A percentile compares a stretch with the other conserved stretches of the same genome.
phyloP scores from a whole-genome alignment of 805 yeast genomes.

The Barnettozyma botsteinii region DNA sequence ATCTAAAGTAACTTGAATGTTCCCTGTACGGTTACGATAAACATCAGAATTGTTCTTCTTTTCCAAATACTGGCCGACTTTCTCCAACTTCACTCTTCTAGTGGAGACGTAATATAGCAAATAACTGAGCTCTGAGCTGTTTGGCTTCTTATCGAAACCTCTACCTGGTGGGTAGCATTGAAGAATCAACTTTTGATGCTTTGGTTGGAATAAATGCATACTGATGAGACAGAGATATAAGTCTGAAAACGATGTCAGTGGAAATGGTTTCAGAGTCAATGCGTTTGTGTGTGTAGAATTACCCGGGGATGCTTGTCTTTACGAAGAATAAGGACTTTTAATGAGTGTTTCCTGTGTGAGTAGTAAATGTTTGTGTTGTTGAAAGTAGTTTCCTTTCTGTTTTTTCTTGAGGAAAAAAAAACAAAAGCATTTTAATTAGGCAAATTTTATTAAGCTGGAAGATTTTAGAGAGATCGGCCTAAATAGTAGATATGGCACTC shows the following conservation, averaged over 20 bases:
- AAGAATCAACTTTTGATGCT: conserved; percentile 83
- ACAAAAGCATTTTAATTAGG: no score
- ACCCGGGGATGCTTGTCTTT: no score
- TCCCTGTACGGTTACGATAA: conserved; percentile 61
- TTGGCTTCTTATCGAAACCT: conserved; percentile 82
- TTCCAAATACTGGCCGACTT: conserved; percentile 67
- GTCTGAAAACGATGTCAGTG: no score
- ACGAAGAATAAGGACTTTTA: no score
- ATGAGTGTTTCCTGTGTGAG: not conserved
- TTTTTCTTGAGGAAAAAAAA: not conserved
- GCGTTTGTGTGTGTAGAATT: not conserved
- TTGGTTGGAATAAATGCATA: conserved; percentile 50
- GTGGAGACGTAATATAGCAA: conserved; percentile 86
- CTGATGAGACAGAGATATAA: not conserved
- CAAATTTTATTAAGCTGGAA: not conserved
- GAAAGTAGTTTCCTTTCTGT: not conserved
- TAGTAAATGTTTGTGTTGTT: not conserved
- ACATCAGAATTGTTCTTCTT: conserved; percentile 59
- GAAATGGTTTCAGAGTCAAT: not conserved
- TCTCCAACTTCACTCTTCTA: conserved; percentile 80
- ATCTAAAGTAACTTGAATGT: conserved; percentile 73
- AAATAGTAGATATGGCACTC: conserved; percentile 40
- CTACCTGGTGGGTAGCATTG: conserved; percentile 94
- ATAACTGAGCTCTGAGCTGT: conserved; percentile 85
- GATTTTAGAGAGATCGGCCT: not conserved